Conservation (phyloP, 352 stramenopile genomes). For the Globisporangium mamillatum region DNA sequence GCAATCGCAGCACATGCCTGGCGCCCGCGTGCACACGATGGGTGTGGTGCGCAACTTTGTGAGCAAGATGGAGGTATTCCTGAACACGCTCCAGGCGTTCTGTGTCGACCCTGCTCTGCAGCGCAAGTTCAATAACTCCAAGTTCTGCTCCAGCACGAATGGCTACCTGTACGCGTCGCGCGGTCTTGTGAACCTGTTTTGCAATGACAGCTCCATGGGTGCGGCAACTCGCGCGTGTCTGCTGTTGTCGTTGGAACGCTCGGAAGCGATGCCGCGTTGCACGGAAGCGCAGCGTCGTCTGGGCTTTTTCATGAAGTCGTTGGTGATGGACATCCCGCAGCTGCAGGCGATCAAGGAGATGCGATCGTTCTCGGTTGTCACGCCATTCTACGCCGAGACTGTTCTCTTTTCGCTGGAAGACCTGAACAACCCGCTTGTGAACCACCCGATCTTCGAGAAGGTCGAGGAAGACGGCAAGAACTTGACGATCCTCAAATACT, state of each 20-base stretch:
- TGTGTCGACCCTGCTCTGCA: conserved; percentile 58
- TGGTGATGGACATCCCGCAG: conserved; percentile 84
- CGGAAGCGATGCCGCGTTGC: conserved; percentile 64
- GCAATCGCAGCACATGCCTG: conserved; percentile 64
- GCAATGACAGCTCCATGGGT: conserved; percentile 70
- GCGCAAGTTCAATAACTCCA: conserved; percentile 75
- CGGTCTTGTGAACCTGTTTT: conserved; percentile 70
- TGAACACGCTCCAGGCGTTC: conserved; percentile 66
- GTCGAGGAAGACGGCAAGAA: conserved; percentile 84
- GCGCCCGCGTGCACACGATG: conserved; percentile 68
- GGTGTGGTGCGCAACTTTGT: conserved; percentile 88
- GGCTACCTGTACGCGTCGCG: conserved; percentile 68
- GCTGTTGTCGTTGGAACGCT: conserved; percentile 58
- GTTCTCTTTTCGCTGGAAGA: conserved; percentile 80
- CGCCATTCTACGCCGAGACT: conserved; percentile 80
- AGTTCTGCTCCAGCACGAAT: conserved; percentile 66
- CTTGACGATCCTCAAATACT: conserved; percentile 82
- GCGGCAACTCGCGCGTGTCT: conserved; percentile 64
- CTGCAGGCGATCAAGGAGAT: conserved; percentile 81
- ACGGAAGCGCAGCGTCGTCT: conserved; percentile 69
- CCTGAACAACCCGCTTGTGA: conserved; percentile 78
- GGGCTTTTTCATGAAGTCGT: conserved; percentile 86
- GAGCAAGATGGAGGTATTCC: conserved; percentile 79
- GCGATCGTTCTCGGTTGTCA: conserved; percentile 83
- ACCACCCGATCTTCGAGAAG: conserved; percentile 84